Base-by-base conservation (phyloP, 192 early-diverging fungal genomes). In the Mortierella alpina region DNA sequence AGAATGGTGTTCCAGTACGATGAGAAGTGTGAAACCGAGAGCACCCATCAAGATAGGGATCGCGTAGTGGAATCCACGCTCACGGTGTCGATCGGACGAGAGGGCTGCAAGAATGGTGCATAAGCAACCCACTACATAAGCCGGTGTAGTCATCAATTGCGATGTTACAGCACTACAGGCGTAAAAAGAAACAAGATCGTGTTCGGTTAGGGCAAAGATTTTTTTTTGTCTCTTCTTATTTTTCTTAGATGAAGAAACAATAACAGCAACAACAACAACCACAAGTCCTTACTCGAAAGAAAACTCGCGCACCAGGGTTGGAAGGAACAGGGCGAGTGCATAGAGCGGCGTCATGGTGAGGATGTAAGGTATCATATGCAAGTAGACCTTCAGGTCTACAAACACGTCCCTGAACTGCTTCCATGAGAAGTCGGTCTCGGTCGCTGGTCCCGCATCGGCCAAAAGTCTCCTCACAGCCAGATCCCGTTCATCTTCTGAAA, bases 261-360 rank as follows among this genome's bases (percentile, higher is more conserved):
- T 9, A 61, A 39, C 15, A n/a, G n/a, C 20, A 23, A 15, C 15
- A 61, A 39, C 15, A 15, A n/a, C 20, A 23, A 15, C 15, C 53
- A 39, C 15, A 31, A 18, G 48, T 42, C 63, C 66, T 46, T 59
- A 70, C 66, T 75, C 59, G 51, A 87, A 91, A 9, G 90, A 89
- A 84, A 95, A 88, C 39, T 83, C 80, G 45, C 75, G 72, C 59
- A 95, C 82, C 44, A 95, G 91, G 18, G 86, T 89, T 0, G 93
- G 92, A 48, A 95, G 62, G 74, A 93, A 93, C 22, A 91, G 86
- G 46, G 86, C 82, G 50, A 91, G 82, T 41, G 88, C 86, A 45
- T 90, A 91, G 8, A 89, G 60, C 5, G 91, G 89, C n/a, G 84
- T 91, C 65, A 84, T 81, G 59, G 86, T 84, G 4, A 87, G 84